Percentiles rank a stretch among this genome's conserved stretches.
These are phyloP conservation scores for Claviceps sorghi DNA, from an alignment of 2,329 filamentous ascomycete genomes.

Conservation along the genomic window DNA sequence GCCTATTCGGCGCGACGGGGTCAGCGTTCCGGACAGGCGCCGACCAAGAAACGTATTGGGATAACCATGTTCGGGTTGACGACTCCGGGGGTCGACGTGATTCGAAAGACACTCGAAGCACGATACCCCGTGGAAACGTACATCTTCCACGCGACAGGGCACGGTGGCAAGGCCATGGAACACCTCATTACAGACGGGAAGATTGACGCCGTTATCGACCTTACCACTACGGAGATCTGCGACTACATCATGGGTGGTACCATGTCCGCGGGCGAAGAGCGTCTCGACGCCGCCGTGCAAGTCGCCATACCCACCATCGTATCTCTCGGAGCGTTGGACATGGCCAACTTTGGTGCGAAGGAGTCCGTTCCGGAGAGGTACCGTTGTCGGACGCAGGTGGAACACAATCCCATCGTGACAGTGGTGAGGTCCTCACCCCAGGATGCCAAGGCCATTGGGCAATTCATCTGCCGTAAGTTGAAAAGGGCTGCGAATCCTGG, in stretches of 20 bases:
- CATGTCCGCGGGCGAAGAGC: conserved; percentile 40
- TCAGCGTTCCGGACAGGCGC: background rate
- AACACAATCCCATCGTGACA: conserved; percentile 53
- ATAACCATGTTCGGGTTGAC: conserved; percentile 67
- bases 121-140: conserved; percentile 39
- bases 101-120: conserved; percentile 34
- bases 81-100: conserved; percentile 45
- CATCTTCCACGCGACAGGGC: conserved; percentile 56
- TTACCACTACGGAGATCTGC: conserved; percentile 58
- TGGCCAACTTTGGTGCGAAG: conserved; percentile 48
- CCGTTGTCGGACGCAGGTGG: conserved; percentile 34
- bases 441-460: conserved; percentile 41
- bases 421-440: conserved; percentile 47
- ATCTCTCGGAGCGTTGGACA: conserved; percentile 41
- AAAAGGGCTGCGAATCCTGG: conserved; percentile 22
- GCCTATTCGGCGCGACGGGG: conserved; percentile 20
- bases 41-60: conserved; percentile 34
- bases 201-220: conserved; percentile 52
- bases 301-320: conserved; percentile 40
- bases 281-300: conserved; percentile 42
- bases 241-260: conserved; percentile 49
- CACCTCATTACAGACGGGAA: conserved; percentile 39
- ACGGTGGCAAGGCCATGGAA: conserved; percentile 57
- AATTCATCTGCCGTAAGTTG: conserved; percentile 41
- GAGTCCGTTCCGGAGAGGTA: conserved; percentile 42